phyloP scores from a whole-genome alignment of 306 rosid species.

The Lathyrus tuberosus region DNA sequence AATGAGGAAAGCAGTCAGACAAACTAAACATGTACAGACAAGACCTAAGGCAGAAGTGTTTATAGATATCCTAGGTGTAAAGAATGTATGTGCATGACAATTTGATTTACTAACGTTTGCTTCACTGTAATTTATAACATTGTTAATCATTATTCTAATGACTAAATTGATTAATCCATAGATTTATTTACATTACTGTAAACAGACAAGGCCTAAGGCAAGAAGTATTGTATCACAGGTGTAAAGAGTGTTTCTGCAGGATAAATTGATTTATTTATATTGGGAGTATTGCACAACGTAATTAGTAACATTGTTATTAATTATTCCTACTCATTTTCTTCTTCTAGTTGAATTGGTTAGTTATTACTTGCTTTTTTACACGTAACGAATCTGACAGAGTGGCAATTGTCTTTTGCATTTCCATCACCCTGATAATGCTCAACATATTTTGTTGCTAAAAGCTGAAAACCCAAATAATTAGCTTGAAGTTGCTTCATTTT shows the following conservation, averaged over 20 bases:
- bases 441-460: constrained; percentile 1
- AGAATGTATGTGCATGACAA: constrained; percentile 86
- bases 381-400: background rate
- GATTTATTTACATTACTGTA: no score
- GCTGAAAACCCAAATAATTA: background rate
- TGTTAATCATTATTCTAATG: constrained; percentile 27
- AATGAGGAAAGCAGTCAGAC: no score
- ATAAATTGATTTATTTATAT: constrained; percentile 41
- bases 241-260: constrained; percentile 86
- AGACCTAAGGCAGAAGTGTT: constrained; percentile 92
- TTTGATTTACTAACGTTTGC: constrained; percentile 37
- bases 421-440: background rate
- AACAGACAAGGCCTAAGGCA: constrained; percentile 77
- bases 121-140: constrained; percentile 39
- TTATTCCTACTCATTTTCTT: constrained; percentile 21
- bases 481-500: background rate
- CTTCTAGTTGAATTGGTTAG: background rate
- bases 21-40: no score
- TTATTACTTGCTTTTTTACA: constrained; percentile 13
- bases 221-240: constrained; percentile 80
- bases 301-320: background rate
- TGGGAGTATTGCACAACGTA: background rate
- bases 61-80: constrained; percentile 92
- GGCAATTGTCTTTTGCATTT: background rate
- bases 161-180: constrained; percentile 14